Conservation (phyloP, 1,284 basidiomycete genomes). For the Chondrostereum purpureum region DNA sequence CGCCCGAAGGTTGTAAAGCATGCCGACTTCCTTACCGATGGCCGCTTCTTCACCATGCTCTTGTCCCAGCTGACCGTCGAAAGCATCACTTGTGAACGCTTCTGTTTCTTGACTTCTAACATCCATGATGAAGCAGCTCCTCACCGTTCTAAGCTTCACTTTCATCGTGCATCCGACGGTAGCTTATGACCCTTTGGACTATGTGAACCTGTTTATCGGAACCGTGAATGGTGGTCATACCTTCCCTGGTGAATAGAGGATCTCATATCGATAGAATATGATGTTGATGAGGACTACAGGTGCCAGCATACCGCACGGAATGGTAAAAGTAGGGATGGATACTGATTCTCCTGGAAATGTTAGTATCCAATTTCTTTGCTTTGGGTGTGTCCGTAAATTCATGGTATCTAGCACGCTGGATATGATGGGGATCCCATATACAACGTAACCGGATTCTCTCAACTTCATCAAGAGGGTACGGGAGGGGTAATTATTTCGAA, state of each 20-base stretch:
- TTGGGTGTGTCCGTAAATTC: conserved; percentile 1
- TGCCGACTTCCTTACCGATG: too few relatives aligned
- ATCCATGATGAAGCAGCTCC: conserved; percentile 7
- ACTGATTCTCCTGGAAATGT: conserved; percentile 58
- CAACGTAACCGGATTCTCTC: conserved; percentile 55
- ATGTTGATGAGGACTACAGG: conserved; percentile 25
- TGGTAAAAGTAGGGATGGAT: conserved; percentile 61
- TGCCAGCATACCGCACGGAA: conserved; percentile 60
- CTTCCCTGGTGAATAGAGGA: conserved; percentile 41
- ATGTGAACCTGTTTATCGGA: conserved; percentile 54
- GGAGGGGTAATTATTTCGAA: conserved; percentile 36
- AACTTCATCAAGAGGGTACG: conserved; percentile 56
- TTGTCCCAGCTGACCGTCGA: too few relatives aligned
- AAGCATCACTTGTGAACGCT: too few relatives aligned
- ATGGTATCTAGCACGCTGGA: conserved; percentile 47
- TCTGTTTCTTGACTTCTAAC: background rate
- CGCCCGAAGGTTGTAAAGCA: too few relatives aligned
- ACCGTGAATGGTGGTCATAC: conserved; percentile 45
- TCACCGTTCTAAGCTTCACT: conserved; percentile 1
- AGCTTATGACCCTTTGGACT: conserved; percentile 32
- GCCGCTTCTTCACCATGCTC: too few relatives aligned
- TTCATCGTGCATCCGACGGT: conserved; percentile 4
- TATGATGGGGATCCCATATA: conserved; percentile 46
- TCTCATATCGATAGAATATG: conserved; percentile 4
- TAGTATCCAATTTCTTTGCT: conserved; percentile 11